Evolutionary conservation across 495 filamentous ascomycete genomes (phyloP).

Genomic region (Podospora pseudopauciseta): DNA sequence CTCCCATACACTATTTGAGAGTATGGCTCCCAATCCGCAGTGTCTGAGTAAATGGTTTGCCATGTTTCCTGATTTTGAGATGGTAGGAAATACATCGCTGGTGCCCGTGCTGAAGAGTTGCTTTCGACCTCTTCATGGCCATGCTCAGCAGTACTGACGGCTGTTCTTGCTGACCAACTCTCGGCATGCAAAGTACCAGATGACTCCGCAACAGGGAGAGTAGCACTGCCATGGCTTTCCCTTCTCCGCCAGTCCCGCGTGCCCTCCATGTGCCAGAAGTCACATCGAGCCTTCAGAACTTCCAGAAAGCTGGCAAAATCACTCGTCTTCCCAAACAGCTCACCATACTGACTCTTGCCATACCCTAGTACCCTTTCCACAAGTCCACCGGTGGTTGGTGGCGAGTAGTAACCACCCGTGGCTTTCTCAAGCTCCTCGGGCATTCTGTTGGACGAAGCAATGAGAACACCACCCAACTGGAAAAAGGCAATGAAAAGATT

Average conservation of each 20-base stretch:
- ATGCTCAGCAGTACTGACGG: not conserved
- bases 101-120: constrained; percentile 20
- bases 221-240: constrained; percentile 30
- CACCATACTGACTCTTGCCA: constrained; percentile 27
- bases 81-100: constrained; percentile 33
- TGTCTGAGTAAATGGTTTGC: not conserved
- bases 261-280: constrained; percentile 70
- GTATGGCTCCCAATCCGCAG: constrained; percentile 43
- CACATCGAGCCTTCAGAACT: constrained; percentile 62
- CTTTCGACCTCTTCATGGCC: not conserved
- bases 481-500: constrained; percentile 70
- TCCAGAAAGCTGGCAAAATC: constrained; percentile 68
- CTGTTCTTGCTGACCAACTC: not conserved
- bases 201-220: constrained; percentile 5
- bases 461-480: constrained; percentile 66
- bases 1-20: constrained; percentile 59
- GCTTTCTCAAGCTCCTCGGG: constrained; percentile 69
- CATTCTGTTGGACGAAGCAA: constrained; percentile 71
- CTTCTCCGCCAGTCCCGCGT: constrained; percentile 60
- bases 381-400: constrained; percentile 48
- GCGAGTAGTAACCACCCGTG: constrained; percentile 54
- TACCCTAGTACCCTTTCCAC: constrained; percentile 44
- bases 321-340: constrained; percentile 50
- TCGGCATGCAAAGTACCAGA: constrained; percentile 4
- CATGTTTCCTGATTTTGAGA: constrained; percentile 26